phyloP scores from a whole-genome alignment of 495 filamentous ascomycete genomes.

The Tirmania nivea region DNA sequence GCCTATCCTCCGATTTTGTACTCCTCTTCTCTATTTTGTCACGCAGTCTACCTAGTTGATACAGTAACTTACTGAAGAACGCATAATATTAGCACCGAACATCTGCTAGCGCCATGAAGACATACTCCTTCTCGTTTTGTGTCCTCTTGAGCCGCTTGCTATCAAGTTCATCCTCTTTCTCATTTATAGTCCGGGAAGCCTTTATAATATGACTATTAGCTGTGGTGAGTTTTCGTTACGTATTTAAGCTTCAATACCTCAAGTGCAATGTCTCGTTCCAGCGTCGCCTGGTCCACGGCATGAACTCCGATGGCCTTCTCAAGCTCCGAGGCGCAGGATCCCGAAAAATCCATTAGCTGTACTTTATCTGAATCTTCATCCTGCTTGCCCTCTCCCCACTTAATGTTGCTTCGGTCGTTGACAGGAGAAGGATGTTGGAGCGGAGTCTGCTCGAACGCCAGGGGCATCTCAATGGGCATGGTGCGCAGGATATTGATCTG shows the following conservation, averaged over 20 bases:
- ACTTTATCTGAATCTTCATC: too few relatives aligned
- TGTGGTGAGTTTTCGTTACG: too few relatives aligned
- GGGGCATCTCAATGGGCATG: not conserved
- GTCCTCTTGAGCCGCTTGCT: conserved; percentile 67
- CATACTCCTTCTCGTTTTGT: conserved; percentile 34
- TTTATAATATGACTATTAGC: conserved; percentile 19
- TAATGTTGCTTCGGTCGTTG: not conserved
- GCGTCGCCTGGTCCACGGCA: not conserved
- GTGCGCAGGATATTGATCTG: too few relatives aligned
- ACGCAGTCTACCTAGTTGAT: conserved; percentile 13
- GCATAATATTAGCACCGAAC: too few relatives aligned
- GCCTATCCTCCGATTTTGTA: too few relatives aligned
- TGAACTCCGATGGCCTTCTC: not conserved
- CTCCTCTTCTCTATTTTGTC: too few relatives aligned
- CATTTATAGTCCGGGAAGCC: conserved; percentile 54
- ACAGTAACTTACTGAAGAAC: conserved; percentile 19
- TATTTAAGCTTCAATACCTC: too few relatives aligned
- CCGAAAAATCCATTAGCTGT: not conserved
- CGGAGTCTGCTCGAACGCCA: not conserved
- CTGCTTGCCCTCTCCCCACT: not conserved
- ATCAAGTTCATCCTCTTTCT: conserved; percentile 73
- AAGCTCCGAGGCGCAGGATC: not conserved
- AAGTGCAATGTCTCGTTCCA: not conserved
- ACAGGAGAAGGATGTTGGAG: not conserved
- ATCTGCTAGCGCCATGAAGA: not conserved